Evolutionary conservation across 2,329 filamentous ascomycete genomes (phyloP).

Genomic region (Blastomyces percursus): DNA sequence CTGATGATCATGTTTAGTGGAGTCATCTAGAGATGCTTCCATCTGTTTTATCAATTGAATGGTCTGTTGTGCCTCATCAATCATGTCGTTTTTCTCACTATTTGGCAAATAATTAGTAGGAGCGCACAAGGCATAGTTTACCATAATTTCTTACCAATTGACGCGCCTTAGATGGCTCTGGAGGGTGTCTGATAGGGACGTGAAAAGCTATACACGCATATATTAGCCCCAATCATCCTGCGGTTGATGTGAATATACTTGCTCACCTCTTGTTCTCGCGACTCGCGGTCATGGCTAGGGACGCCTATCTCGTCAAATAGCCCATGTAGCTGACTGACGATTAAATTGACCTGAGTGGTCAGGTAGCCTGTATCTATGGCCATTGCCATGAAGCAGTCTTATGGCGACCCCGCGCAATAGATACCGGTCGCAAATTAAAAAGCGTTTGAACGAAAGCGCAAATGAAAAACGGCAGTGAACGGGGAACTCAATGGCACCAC

Average conservation of each 20-base stretch:
- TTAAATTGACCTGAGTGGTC: constrained; percentile 87
- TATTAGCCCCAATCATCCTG: not conserved
- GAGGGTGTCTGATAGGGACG: constrained; percentile 79
- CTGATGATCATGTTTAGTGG: constrained; percentile 54
- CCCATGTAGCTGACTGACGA: constrained; percentile 83
- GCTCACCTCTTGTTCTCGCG: constrained; percentile 75
- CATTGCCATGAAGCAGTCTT: constrained; percentile 20
- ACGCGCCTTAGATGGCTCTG: constrained; percentile 82
- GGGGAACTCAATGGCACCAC: not conserved
- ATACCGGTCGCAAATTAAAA: not conserved
- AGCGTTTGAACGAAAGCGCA: not conserved
- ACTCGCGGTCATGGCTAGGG: constrained; percentile 82
- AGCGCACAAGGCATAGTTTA: not conserved
- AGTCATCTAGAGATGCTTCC: constrained; percentile 77
- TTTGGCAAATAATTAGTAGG: constrained; percentile 8
- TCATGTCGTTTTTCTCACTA: constrained; percentile 76
- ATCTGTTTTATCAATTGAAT: constrained; percentile 85
- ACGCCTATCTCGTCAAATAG: constrained; percentile 97
- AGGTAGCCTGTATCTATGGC: constrained; percentile 84
- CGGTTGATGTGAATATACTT: constrained; percentile 5
- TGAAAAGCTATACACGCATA: constrained; percentile 57
- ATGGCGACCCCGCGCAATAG: not conserved
- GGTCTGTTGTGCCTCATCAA: constrained; percentile 78
- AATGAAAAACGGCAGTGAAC: not conserved
- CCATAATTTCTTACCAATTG: constrained; percentile 42